Evolutionary conservation across 306 rosid species (phyloP), one percentile per base, ranked within the genome.

Genomic region (Quercus cerris): DNA sequence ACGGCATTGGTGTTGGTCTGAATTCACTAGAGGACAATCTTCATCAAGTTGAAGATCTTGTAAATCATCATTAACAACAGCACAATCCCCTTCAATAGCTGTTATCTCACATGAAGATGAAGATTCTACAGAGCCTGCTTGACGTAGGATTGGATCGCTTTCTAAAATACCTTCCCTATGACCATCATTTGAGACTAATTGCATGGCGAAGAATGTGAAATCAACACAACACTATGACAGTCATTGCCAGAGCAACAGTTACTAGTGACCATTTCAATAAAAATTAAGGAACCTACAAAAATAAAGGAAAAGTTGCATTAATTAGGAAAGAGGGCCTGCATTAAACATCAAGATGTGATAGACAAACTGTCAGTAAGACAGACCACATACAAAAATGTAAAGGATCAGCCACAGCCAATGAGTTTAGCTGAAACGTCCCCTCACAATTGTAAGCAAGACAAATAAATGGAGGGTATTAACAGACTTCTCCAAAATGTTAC

Each of bases 1-100:
- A 31, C 99, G 93, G 80, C 99, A 95, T 77, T 91, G 99, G 20
- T 85, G 88, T 51, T 89, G 98, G 84, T 95, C 99, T 5, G 78
- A 74, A 81, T 83, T 89, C 84, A 91, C 89, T 70, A 90, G 86
- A 83, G 75, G 91, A 84, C 86, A 77, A 70, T 79, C 84, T 77
- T 90, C 98, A 55, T 93, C 89, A 28, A 86, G 80, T 18, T 44
- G 85, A 56, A 81, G 77, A 83, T 67, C 80, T 58, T 86, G 88
- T 75, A 82, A 79, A 81, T 88, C 94, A 54, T 85, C 83, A 22
- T 59, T 81, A 75, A 1, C 41, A 72, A 64, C 63, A 77, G 79
- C 61, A 35, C n/a, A 49, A 55, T 86, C 85, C 82, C 82, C 83
- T 62, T 67, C 81, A 59, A 76, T 80, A 70, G 91, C 83, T 46